These are phyloP conservation scores for Sordariomycetes sp. DNA, from an alignment of 2,329 filamentous ascomycete genomes.

Conservation along the genomic window DNA sequence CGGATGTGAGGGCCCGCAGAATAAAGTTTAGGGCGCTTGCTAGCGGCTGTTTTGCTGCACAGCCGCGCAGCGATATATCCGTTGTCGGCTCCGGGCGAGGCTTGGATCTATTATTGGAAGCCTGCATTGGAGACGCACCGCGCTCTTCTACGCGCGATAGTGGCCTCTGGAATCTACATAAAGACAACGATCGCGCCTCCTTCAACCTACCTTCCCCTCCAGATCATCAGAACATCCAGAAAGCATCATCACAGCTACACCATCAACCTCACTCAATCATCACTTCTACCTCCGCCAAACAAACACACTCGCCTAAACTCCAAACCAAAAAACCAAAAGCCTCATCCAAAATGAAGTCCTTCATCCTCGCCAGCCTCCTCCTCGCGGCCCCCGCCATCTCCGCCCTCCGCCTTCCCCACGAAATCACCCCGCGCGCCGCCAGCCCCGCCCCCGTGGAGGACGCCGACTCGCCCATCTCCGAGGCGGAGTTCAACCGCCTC, in stretches of 20 bases:
- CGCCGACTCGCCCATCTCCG: background rate
- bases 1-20: too few relatives aligned
- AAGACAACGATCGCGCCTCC: background rate
- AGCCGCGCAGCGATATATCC: background rate
- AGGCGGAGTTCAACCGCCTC: background rate
- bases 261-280: background rate
- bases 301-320: background rate
- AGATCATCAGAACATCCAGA: background rate
- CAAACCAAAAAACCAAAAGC: too few relatives aligned
- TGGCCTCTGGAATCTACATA: background rate
- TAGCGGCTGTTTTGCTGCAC: background rate
- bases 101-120: background rate
- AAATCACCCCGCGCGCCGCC: background rate
- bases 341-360: conserved; percentile 1
- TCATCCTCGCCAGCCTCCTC: conserved; percentile 1
- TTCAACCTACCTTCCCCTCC: background rate
- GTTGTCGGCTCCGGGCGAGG: background rate
- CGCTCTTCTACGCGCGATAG: background rate
- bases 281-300: background rate
- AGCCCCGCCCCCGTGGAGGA: background rate
- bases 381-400: conserved; percentile 1
- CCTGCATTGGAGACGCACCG: background rate
- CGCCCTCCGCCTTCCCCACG: background rate
- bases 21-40: background rate
- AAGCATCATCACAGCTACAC: background rate